Evolutionary conservation across 1,284 basidiomycete species (phyloP), one percentile per base, ranked within the genome.

Genomic region (Cystobasidium slooffiae): DNA sequence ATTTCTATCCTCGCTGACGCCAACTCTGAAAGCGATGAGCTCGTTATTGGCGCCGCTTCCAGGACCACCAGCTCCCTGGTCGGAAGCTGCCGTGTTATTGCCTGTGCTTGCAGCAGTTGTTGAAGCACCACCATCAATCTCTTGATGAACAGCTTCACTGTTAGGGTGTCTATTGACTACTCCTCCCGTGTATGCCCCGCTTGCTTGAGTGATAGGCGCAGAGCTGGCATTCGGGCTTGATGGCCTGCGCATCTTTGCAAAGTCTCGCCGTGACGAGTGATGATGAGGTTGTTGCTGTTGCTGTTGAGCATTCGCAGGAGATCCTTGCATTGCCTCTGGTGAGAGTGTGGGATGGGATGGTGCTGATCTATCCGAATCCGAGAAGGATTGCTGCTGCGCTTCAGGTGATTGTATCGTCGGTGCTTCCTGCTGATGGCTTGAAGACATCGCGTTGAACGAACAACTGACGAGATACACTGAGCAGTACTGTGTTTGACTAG

Each of bases 1-100:
- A 79, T 88, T 88, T 59, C 84, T 81, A 84, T 97, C 94, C 79
- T 97, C 93, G 56, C 90, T 89, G 22, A 99, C 88, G 22, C 96
- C 97, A 59, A 98, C 88, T 77, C 90, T 80, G 80, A 86, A 90
- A 80, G 75, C 67, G 68, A 53, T 22, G 72, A 83, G 82, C 41
- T 83, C 80, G 76, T 85, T 85, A 67, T 84, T 79, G 6, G 80
- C 84, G 84, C 55, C 63, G 46, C 43, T 20, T 20, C 20, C 18
- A 49, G 61, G 41, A 44, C 56, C 56, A 31, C 56, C 47, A 51
- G 47, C 47, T 16, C 16, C 47, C 31, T 31, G 31, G 31, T 31
- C 31, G 5, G 31, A 1, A 31, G 31, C 31, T 31, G 31, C 31
- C 31, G 56, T 16, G 39, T 49, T 63, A n/a, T 63, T n/a, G 61